A percentile compares a stretch with the other conserved stretches of the same genome.
phyloP scores from a whole-genome alignment of 2,329 filamentous ascomycete genomes.

The Pezicula radicicola region DNA sequence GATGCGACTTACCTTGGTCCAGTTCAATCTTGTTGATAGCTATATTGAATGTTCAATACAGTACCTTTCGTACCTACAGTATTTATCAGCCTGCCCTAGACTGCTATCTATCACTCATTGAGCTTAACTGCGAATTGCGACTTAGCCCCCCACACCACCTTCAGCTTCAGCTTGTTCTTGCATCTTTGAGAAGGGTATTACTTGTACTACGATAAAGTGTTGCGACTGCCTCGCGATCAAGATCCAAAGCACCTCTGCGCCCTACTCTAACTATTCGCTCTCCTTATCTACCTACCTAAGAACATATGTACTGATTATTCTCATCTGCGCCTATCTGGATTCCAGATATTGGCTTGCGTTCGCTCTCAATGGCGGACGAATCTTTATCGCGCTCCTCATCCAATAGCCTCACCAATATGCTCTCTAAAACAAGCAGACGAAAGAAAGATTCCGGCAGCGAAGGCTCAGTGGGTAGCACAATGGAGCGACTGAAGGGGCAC shows the following conservation, averaged over 20 bases:
- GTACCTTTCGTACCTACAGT: no score
- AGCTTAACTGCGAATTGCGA: no score
- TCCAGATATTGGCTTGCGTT: background rate
- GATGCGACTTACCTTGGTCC: no score
- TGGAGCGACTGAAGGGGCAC: conserved; percentile 20
- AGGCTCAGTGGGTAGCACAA: conserved; percentile 22
- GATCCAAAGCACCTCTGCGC: background rate
- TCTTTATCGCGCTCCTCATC: conserved; percentile 18
- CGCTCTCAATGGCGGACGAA: conserved; percentile 27
- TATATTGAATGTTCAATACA: no score
- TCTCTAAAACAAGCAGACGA: conserved; percentile 20
- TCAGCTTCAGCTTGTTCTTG: no score
- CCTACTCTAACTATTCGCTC: background rate
- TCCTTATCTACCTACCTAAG: background rate
- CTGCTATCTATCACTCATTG: no score
- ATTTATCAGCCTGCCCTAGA: no score
- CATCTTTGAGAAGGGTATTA: no score
- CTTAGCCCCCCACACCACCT: no score
- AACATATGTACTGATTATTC: background rate
- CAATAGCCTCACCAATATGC: conserved; percentile 18
- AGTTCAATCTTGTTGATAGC: no score
- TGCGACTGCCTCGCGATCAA: no score
- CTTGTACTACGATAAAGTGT: no score
- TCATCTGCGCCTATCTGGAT: background rate
- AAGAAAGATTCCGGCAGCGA: conserved; percentile 9